Conservation (phyloP, 2,329 filamentous ascomycete genomes). For the Dactylellina sp. region DNA sequence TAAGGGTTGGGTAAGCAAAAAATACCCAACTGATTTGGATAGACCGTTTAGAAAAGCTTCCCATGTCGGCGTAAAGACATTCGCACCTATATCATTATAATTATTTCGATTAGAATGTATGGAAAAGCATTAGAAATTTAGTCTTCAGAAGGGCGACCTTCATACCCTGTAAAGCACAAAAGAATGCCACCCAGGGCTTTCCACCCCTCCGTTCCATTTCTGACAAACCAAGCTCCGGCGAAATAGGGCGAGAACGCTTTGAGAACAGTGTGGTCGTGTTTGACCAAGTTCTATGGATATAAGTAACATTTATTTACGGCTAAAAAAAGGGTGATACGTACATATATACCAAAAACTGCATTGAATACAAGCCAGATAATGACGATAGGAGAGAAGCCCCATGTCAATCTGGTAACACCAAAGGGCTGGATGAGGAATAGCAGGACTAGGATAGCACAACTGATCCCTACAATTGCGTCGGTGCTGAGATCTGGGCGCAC, state of each 20-base stretch:
- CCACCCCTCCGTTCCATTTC: constrained; percentile 73
- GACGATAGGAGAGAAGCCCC: constrained; percentile 74
- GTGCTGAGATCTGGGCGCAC: constrained; percentile 70
- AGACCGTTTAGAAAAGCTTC: constrained; percentile 76
- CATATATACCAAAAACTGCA: constrained; percentile 72
- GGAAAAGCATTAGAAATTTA: no score
- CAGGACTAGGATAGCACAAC: constrained; percentile 73
- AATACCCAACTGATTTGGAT: constrained; percentile 79
- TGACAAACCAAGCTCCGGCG: constrained; percentile 72
- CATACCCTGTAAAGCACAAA: constrained; percentile 74
- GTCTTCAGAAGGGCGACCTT: background rate
- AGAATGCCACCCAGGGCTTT: constrained; percentile 76
- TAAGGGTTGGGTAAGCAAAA: constrained; percentile 75
- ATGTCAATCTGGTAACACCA: constrained; percentile 72
- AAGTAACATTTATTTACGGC: background rate
- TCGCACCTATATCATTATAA: constrained; percentile 65
- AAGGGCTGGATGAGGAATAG: constrained; percentile 75
- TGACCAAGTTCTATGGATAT: constrained; percentile 66
- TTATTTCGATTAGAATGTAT: no score
- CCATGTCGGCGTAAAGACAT: constrained; percentile 77
- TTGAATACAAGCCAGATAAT: constrained; percentile 76
- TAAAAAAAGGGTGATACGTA: constrained; percentile 58
- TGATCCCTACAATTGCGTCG: constrained; percentile 72
- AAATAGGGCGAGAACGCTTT: constrained; percentile 72
- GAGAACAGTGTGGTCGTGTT: constrained; percentile 69